Conservation (phyloP, 2,329 filamentous ascomycete genomes). For the Neonectria punicea region DNA sequence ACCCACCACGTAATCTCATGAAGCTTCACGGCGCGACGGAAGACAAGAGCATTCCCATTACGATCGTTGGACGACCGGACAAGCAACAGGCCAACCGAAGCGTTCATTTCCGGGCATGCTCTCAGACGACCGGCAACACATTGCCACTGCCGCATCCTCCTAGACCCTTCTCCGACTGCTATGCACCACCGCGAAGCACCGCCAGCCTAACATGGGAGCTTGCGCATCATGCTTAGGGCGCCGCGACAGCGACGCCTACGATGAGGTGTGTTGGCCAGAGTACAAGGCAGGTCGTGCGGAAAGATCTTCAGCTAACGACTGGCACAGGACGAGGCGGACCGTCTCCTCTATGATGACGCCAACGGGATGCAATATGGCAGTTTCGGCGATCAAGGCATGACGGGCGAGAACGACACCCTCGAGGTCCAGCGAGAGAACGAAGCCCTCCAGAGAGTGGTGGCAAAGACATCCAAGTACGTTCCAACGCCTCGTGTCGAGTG, state of each 20-base stretch:
- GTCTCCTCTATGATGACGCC: conserved; percentile 70
- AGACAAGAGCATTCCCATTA: conserved; percentile 35
- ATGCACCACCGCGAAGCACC: conserved; percentile 33
- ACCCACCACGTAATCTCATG: conserved; percentile 43
- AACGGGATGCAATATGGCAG: conserved; percentile 70
- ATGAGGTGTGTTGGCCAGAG: conserved; percentile 58
- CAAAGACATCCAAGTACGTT: conserved; percentile 71
- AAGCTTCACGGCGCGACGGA: conserved; percentile 33
- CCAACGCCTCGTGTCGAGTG: background rate
- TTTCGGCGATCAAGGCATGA: conserved; percentile 66
- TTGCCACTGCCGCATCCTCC: conserved; percentile 14
- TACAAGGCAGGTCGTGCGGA: background rate
- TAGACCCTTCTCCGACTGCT: conserved; percentile 29
- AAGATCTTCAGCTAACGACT: conserved; percentile 17
- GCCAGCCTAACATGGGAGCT: conserved; percentile 61
- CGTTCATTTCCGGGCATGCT: conserved; percentile 10
- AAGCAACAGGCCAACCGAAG: background rate
- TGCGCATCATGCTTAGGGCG: conserved; percentile 70
- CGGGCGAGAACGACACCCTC: conserved; percentile 66
- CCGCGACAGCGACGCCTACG: conserved; percentile 61
- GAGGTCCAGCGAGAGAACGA: conserved; percentile 73
- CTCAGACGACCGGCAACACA: conserved; percentile 7
- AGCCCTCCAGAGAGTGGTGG: conserved; percentile 71
- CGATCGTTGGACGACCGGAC: conserved; percentile 23
- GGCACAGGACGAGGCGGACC: conserved; percentile 65